Evolutionary conservation across 139 green algal genomes (phyloP), one percentile per base, ranked within the genome.

Genomic region (Coccomyxa sp.): DNA sequence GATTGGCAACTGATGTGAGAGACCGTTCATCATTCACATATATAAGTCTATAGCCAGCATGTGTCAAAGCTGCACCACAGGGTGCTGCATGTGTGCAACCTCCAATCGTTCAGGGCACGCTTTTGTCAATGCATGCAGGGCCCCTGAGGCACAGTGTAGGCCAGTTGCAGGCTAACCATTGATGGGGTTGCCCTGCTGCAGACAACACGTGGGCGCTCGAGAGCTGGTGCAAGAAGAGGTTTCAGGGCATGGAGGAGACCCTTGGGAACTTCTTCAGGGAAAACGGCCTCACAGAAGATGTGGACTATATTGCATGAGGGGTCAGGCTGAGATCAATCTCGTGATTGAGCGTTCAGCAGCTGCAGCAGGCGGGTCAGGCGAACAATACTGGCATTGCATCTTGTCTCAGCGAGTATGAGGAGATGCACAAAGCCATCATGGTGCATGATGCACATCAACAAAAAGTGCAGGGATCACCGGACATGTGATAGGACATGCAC

Each of bases 221-320:
- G 39, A 75, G 68, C 54, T 96, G 91, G 90, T 81, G 84, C 72
- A 92, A 89, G 79, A 89, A 87, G 79, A 82, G 84, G 75, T 94
- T 95, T 85, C 78, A 87, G 54, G 91, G 91, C 27, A 83, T 79
- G 12, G 88, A 86, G 31, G 72, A 75, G 16, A 85, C 92, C 12
- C 24, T 94, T 10, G 76, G 86, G 22, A 75, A 35, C 18, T 89
- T 93, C 73, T 93, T 94, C 74, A 82, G 86, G 55, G 81, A 89
- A 55, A 80, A 82, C 39, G 83, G 84, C 39, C 39, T 90, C 72
- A 79, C 72, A 68, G 82, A 87, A 18, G 79, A 88, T 12, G 38
- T 89, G 39, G 80, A 87, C 78, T 87, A 86, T 73, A 64, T 89
- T 39, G 64, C 77, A 50, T 85, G 22, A 87, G 12, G 31, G 10